phyloP scores from a whole-genome alignment of 805 yeast species.

The Nakazawaea populi region DNA sequence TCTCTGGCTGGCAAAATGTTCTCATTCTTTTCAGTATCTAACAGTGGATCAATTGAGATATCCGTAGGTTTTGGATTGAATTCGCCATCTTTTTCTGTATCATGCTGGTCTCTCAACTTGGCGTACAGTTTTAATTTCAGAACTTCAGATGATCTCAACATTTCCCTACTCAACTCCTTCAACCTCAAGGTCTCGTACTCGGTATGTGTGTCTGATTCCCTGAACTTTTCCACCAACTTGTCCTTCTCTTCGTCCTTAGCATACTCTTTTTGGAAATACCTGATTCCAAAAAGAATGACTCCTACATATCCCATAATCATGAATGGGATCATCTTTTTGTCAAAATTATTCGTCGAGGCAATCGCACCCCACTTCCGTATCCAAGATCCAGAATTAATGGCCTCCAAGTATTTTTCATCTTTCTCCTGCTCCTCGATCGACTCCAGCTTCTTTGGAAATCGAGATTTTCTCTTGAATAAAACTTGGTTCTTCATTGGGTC shows the following conservation, averaged over 20 bases:
- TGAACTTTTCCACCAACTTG: conserved; percentile 18
- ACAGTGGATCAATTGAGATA: conserved; percentile 17
- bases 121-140: conserved; percentile 55
- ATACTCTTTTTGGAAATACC: conserved; percentile 62
- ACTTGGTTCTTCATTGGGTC: neutral
- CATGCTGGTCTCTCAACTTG: conserved; percentile 37
- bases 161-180: conserved; percentile 52
- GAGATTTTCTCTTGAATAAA: conserved; percentile 21
- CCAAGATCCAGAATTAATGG: conserved; percentile 26
- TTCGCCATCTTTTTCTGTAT: conserved; percentile 13
- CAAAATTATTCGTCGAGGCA: conserved; percentile 49
- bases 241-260: conserved; percentile 56
- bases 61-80: conserved; percentile 30
- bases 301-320: conserved; percentile 55
- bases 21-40: conserved; percentile 22
- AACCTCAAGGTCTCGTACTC: conserved; percentile 63
- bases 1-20: conserved; percentile 68
- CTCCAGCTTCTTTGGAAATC: conserved; percentile 22
- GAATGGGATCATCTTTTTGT: conserved; percentile 56
- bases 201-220: conserved; percentile 32
- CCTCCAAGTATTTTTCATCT: conserved; percentile 23
- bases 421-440: conserved; percentile 23
- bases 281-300: conserved; percentile 52
- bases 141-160: conserved; percentile 58
- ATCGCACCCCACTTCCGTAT: conserved; percentile 46